These are phyloP conservation scores for Boletellus sp. DNA, from an alignment of 768 basidiomycete species.

Conservation along the genomic window DNA sequence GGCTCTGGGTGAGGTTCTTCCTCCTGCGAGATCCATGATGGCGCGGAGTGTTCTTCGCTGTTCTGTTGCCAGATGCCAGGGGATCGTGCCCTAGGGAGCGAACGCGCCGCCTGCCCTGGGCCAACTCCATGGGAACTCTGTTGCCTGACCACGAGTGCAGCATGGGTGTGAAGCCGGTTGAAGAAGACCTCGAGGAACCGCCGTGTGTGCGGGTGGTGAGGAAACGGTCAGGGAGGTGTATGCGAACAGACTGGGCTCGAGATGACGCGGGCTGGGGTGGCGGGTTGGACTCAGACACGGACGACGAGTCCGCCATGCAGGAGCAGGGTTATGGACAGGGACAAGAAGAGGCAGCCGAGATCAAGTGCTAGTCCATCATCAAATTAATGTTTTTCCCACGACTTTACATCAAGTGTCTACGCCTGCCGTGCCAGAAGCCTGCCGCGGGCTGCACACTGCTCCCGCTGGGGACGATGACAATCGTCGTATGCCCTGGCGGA, in stretches of 20 bases:
- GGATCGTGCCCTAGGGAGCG: slow-evolving; percentile 22
- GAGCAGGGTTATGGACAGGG: neutral
- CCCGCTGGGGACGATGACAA: slow-evolving; percentile 4
- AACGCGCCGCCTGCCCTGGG: slow-evolving; percentile 19
- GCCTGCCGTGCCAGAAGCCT: slow-evolving; percentile 9
- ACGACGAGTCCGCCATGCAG: slow-evolving; percentile 30
- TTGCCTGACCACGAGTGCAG: slow-evolving; percentile 12
- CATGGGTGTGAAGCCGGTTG: slow-evolving; percentile 18
- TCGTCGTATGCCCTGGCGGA: neutral
- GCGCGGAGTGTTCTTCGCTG: slow-evolving; percentile 13
- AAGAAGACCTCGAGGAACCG: slow-evolving; percentile 33
- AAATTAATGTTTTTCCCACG: slow-evolving; percentile 18
- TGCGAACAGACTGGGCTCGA: slow-evolving; percentile 22
- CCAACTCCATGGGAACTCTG: slow-evolving; percentile 4
- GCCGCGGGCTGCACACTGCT: slow-evolving; percentile 3
- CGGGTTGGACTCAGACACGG: slow-evolving; percentile 19
- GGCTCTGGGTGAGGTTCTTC: slow-evolving; percentile 17
- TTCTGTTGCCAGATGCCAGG: slow-evolving; percentile 8
- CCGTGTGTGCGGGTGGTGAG: slow-evolving; percentile 22
- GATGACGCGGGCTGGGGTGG: slow-evolving; percentile 11
- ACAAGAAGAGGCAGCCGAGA: neutral
- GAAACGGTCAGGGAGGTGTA: slow-evolving; percentile 35
- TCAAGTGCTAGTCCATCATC: neutral
- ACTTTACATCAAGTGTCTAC: slow-evolving; percentile 2
- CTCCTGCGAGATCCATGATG: slow-evolving; percentile 19